Conservation (phyloP, 2,329 filamentous ascomycete species). For the Neonectria ditissima region DNA sequence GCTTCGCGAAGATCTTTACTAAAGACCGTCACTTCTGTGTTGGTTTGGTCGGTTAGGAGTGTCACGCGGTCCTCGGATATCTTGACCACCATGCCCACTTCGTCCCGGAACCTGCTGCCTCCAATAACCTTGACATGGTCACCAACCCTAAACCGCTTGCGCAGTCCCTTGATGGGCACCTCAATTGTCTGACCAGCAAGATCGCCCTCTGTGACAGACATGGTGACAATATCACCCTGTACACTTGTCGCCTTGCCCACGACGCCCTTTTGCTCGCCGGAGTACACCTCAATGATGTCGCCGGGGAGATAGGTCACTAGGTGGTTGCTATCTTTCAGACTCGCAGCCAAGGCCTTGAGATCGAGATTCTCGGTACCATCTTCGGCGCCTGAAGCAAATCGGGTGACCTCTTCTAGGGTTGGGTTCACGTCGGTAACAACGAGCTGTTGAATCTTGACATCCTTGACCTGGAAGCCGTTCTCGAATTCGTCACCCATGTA, state of each 20-base stretch:
- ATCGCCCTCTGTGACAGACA: slow-evolving; percentile 85
- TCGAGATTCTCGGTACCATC: slow-evolving; percentile 96
- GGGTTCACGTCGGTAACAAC: slow-evolving; percentile 92
- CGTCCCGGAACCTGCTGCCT: slow-evolving; percentile 91
- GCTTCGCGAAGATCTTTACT: slow-evolving; percentile 96
- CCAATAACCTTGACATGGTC: slow-evolving; percentile 99
- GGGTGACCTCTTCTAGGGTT: slow-evolving; percentile 93
- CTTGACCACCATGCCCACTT: slow-evolving; percentile 96
- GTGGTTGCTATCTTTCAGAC: slow-evolving; percentile 84
- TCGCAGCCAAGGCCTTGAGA: slow-evolving; percentile 88
- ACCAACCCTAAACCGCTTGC: slow-evolving; percentile 92
- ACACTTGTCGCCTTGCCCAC: slow-evolving; percentile 87
- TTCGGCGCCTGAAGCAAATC: slow-evolving; percentile 87
- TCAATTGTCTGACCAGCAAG: slow-evolving; percentile 88
- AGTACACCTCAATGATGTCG: slow-evolving; percentile 95
- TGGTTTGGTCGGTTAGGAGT: slow-evolving; percentile 90
- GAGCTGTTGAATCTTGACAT: slow-evolving; percentile 89
- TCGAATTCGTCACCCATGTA: slow-evolving; percentile 92
- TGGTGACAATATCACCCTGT: slow-evolving; percentile 90
- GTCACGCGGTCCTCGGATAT: slow-evolving; percentile 94
- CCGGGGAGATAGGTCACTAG: slow-evolving; percentile 90
- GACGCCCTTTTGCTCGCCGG: slow-evolving; percentile 94
- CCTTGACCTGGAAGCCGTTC: slow-evolving; percentile 93
- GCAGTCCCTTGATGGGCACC: slow-evolving; percentile 89
- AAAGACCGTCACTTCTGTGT: slow-evolving; percentile 95